phyloP scores from a whole-genome alignment of 2,329 filamentous ascomycete species.

The Aspergillus brasiliensis region DNA sequence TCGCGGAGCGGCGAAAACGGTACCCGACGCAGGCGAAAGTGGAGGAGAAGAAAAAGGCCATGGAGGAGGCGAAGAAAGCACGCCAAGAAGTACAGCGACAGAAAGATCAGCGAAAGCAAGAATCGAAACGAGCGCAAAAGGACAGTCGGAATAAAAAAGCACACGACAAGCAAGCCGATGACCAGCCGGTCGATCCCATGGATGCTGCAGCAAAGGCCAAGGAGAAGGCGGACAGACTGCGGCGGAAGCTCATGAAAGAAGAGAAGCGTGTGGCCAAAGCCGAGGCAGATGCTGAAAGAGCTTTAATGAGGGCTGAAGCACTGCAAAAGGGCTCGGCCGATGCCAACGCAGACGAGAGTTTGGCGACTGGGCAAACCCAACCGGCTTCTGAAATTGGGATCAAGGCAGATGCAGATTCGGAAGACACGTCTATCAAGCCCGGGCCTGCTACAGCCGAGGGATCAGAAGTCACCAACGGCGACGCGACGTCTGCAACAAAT shows the following conservation, averaged over 20 bases:
- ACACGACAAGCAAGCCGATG: conserved; percentile 27
- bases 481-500: neutral
- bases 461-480: neutral
- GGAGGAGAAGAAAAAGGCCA: conserved; percentile 63
- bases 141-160: conserved; percentile 30
- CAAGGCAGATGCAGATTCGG: neutral
- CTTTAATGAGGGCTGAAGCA: conserved; percentile 38
- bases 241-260: conserved; percentile 63
- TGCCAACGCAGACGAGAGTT: conserved; percentile 1
- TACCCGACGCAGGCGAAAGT: conserved; percentile 76
- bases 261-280: conserved; percentile 55
- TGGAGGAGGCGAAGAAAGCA: conserved; percentile 63
- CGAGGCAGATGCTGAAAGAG: conserved; percentile 45
- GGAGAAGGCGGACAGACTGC: conserved; percentile 45
- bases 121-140: conserved; percentile 34
- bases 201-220: conserved; percentile 42
- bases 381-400: neutral
- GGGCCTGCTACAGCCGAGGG: neutral
- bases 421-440: neutral
- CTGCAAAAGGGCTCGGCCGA: conserved; percentile 29
- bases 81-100: conserved; percentile 42
- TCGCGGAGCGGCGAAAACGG: conserved; percentile 75
- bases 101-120: conserved; percentile 42
- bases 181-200: conserved; percentile 26
- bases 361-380: neutral